Conservation (phyloP, 2,329 filamentous ascomycete genomes). For the Pezicula rhizophila region DNA sequence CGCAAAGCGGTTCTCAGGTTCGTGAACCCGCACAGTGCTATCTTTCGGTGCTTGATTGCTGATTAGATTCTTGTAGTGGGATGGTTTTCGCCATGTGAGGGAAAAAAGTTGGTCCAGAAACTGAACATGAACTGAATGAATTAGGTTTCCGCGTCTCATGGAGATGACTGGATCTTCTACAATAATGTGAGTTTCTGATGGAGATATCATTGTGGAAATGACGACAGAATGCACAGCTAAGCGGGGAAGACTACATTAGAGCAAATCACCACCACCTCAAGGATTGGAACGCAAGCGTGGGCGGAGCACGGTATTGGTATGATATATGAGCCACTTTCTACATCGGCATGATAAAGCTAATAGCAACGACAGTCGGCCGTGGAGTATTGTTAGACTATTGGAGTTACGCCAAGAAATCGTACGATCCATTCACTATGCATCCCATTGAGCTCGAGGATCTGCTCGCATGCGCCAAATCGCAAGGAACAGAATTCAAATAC, state of each 20-base stretch:
- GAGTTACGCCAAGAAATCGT: constrained; percentile 29
- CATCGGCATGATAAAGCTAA: not conserved
- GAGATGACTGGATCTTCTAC: not conserved
- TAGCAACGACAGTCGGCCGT: constrained; percentile 39
- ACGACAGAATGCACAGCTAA: not conserved
- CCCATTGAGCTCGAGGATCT: constrained; percentile 32
- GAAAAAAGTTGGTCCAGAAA: no score
- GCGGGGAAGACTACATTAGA: not conserved
- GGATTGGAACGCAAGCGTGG: not conserved
- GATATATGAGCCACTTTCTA: not conserved
- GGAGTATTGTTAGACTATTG: constrained; percentile 46
- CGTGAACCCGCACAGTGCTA: not conserved
- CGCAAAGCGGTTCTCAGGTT: constrained; percentile 38
- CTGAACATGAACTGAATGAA: not conserved
- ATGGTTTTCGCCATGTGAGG: not conserved
- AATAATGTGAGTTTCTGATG: not conserved
- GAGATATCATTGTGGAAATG: not conserved
- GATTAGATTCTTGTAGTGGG: not conserved
- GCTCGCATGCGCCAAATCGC: constrained; percentile 33
- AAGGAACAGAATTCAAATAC: constrained; percentile 37
- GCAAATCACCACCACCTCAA: not conserved
- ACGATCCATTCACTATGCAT: constrained; percentile 29
- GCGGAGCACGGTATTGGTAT: constrained; percentile 34
- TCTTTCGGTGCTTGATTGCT: not conserved
- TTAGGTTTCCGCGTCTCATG: not conserved